Base-by-base conservation (phyloP, 257 asterid species). In the Nicotiana otophora region DNA sequence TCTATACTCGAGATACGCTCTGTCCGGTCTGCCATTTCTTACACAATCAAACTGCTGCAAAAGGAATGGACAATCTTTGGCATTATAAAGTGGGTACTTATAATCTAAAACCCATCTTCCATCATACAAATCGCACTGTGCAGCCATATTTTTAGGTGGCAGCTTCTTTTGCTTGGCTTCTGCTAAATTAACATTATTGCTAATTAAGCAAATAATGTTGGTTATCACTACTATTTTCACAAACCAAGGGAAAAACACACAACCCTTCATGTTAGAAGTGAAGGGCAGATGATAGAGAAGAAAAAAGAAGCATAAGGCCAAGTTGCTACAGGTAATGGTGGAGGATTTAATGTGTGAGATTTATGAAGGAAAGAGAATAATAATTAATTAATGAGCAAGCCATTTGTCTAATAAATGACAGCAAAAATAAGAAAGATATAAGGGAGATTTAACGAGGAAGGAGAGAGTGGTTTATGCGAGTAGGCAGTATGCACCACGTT, bases 91-190 rank as follows among this genome's bases (percentile, higher is more conserved):
- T 31, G 88, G 88, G 33, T 81, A 85, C 0, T 82, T 64, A 61
- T 79, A 57, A 78, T 87, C 90, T 42, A 11, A 14, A 53, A 87
- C 77, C 90, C 90, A 87, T 11, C 57, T 81, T 28, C 90, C 90
- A 33, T 84, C 31, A 58, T 57, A 83, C 5, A 85, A 2, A 82
- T 87, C 87, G 31, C 90, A 85, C 0, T 75, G 9, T 51, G 4
- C 42, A 23, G 4, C 80, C 23, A 14, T 0, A 66, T 31, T 14
- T 66, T 7, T 66, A 15, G 74, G 12, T 66, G 14, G 42, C 11
- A 14, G 10, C 26, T 46, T 72, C 20, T 48, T 46, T 14, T 46
- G 20, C 60, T 75, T 75, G 2, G 80, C 80, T 75, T 75, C 42
- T 51, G 60, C 63, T 26, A 75, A 0, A 26, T 15, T 8, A 26